Conservation (phyloP, 2,329 filamentous ascomycete genomes). For the Aspergillus tamarii region DNA sequence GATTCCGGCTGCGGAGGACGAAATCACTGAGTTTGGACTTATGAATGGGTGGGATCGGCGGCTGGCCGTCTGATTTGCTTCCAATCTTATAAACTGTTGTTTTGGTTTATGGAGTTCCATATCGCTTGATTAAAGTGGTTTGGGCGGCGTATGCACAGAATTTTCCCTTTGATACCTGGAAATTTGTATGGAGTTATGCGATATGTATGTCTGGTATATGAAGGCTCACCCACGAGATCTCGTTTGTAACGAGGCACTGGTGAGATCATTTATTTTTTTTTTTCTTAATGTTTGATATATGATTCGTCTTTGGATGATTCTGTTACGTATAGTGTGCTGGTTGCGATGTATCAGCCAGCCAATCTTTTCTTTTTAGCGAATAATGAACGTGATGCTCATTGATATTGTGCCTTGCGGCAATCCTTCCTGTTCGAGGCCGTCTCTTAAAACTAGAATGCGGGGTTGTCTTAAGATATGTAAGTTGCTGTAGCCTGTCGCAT, state of each 20-base stretch:
- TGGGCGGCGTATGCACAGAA: not conserved
- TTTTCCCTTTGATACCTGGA: slow-evolving; percentile 13
- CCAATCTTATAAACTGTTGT: not conserved
- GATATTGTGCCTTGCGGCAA: not conserved
- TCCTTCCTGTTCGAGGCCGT: not conserved
- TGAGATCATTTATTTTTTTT: slow-evolving; percentile 1
- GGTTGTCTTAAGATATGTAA: not conserved
- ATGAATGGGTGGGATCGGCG: slow-evolving; percentile 39
- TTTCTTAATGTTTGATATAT: slow-evolving; percentile 5
- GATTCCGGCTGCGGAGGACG: slow-evolving; percentile 39
- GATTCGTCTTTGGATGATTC: not conserved
- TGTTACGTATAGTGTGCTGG: not conserved
- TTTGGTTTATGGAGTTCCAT: not conserved
- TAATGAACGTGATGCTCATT: slow-evolving; percentile 5
- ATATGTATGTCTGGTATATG: not conserved
- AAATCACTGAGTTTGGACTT: slow-evolving; percentile 37
- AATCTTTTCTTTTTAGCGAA: not conserved
- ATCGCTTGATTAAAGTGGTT: not conserved
- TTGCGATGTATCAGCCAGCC: not conserved
- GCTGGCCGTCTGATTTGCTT: slow-evolving; percentile 31
- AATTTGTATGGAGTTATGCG: slow-evolving; percentile 11
- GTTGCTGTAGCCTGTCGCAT: not conserved
- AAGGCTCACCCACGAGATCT: not conserved
- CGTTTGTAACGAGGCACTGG: not conserved
- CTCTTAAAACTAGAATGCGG: not conserved